Evolutionary conservation across 2,329 filamentous ascomycete genomes (phyloP), one percentile per base, ranked within the genome.

Genomic region (Monosporascus sp.): DNA sequence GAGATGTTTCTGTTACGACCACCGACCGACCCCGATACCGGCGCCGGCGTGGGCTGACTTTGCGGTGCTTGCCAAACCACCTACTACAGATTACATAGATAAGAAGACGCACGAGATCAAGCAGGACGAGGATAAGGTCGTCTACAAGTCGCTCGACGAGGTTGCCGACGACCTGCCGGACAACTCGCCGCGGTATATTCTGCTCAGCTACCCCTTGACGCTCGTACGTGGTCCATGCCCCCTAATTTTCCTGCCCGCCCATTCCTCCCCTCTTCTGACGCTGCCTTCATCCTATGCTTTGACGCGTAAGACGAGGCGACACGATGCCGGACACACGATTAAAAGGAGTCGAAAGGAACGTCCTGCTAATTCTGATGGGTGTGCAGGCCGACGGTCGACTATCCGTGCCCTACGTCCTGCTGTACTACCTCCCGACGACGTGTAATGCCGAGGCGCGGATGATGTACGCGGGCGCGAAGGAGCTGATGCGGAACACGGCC

Each of bases 381-480:
- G n/a, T 18, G 25, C 60, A 95, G 90, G 77, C 85, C 45, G 91
- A 89, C 50, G 94, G 94, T 53, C 86, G 94, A 27, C 72, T 91
- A 44, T 88, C 90, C 5, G 91, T 96, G 3, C 94, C 94, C 9
- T 99, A 99, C 70, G 90, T 97, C 47, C 83, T 97, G 69, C 75
- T 99, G 22, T 97, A 96, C 77, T 97, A 96, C 74, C 84, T 97
- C 22, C 94, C 94, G 7, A 88, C 87, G 50, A 97, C 93, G 48
- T 94, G 90, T 74, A 97, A 96, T 70, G 83, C 81, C 61, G 89
- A 92, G 67, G 77, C 88, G 67, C 85, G 90, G 62, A 97, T 97
- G 94, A 77, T 94, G 68, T 99, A 97, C 70, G 94, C 94, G 31
- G 89, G 92, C 39, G 94, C 94, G 44, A 96, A 97, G 73, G 94